Evolutionary conservation across 345 rosid genomes (phyloP).

Genomic region (Bretschneidera sinensis): DNA sequence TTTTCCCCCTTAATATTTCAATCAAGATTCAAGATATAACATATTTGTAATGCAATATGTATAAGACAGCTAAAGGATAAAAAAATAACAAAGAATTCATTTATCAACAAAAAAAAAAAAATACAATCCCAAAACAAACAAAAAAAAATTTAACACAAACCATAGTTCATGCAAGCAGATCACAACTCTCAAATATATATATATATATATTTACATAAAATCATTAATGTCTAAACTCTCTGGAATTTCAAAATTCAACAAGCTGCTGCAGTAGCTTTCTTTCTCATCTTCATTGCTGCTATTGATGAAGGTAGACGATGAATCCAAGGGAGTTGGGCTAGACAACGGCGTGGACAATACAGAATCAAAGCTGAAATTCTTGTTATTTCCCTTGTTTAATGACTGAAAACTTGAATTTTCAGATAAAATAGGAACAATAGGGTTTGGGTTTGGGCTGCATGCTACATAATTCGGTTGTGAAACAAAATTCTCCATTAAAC

Average conservation of each 20-base stretch:
- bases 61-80: too few species aligned
- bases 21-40: too few species aligned
- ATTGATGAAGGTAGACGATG: conserved; percentile 44
- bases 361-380: conserved; percentile 46
- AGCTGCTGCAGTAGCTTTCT: conserved; percentile 65
- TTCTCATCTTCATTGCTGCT: conserved; percentile 60
- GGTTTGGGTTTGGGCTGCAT: conserved; percentile 13
- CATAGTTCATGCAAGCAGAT: conserved; percentile 1
- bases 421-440: conserved; percentile 12
- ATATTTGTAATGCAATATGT: too few species aligned
- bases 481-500: conserved; percentile 11
- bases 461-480: conserved; percentile 21
- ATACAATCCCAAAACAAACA: too few species aligned
- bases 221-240: conserved; percentile 60
- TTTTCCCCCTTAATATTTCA: too few species aligned
- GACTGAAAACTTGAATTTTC: conserved; percentile 32
- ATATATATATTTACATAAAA: conserved; percentile 41
- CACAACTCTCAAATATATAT: not conserved
- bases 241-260: conserved; percentile 72
- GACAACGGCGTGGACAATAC: too few species aligned
- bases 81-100: conserved; percentile 18
- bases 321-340: conserved; percentile 44
- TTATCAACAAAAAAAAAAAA: conserved; percentile 22
- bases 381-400: conserved; percentile 17
- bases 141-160: conserved; percentile 4